phyloP scores from a whole-genome alignment of 106 monocot genomes.

The Dioscorea dumetorum region DNA sequence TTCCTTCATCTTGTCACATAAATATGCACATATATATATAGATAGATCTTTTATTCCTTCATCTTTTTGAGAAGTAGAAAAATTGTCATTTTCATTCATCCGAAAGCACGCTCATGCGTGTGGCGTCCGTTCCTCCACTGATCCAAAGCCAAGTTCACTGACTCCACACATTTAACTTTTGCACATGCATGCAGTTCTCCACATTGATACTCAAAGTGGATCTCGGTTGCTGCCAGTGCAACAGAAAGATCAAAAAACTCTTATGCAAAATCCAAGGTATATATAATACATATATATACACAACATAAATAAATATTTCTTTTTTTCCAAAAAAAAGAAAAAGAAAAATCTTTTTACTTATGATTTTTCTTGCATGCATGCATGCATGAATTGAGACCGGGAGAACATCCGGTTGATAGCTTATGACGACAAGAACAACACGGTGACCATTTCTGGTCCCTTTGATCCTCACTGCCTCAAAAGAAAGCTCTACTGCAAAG shows the following conservation, averaged over 20 bases:
- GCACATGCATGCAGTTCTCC: conserved; percentile 16
- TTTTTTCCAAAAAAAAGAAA: too few species aligned
- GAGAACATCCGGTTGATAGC: conserved; percentile 26
- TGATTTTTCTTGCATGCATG: background rate
- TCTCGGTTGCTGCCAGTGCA: conserved; percentile 31
- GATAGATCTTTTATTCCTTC: too few species aligned
- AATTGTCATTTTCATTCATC: background rate
- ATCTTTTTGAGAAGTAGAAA: background rate
- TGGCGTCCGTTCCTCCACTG: background rate
- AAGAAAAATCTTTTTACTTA: background rate
- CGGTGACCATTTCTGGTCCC: conserved; percentile 35
- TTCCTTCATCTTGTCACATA: too few species aligned
- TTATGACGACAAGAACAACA: conserved; percentile 42
- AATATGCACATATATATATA: too few species aligned
- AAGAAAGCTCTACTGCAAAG: conserved; percentile 49
- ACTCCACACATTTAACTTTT: background rate
- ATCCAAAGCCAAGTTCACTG: background rate
- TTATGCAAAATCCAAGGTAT: conserved; percentile 25
- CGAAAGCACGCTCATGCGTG: background rate
- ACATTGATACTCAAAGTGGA: conserved; percentile 38
- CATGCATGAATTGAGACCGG: conserved; percentile 5
- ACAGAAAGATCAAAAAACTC: conserved; percentile 17
- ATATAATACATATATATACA: background rate
- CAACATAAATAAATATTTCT: background rate
- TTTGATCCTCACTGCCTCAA: conserved; percentile 29